These are phyloP conservation scores for Darksidea phi DNA, from an alignment of 495 filamentous ascomycete species.

Conservation along the genomic window DNA sequence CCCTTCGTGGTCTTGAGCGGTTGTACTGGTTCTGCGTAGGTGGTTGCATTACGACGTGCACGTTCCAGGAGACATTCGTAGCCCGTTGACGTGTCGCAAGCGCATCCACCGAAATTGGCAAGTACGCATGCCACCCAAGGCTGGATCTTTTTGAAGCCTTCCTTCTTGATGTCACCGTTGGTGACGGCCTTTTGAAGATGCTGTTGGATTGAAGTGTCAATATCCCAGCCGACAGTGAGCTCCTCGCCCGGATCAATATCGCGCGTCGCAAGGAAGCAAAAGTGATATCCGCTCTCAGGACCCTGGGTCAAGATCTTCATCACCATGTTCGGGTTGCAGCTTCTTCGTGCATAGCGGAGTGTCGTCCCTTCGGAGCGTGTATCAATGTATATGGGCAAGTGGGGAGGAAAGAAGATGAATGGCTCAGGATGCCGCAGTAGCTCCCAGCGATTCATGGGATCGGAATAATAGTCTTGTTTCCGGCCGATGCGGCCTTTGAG, in stretches of 20 bases:
- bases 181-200: conserved; percentile 39
- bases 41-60: conserved; percentile 61
- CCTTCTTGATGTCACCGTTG: conserved; percentile 50
- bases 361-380: conserved; percentile 78
- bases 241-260: conserved; percentile 63
- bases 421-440: conserved; percentile 71
- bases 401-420: conserved; percentile 47
- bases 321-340: conserved; percentile 79
- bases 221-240: conserved; percentile 67
- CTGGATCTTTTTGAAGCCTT: conserved; percentile 49
- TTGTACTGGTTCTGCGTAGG: conserved; percentile 47
- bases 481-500: conserved; percentile 82
- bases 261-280: conserved; percentile 80
- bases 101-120: conserved; percentile 84
- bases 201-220: conserved; percentile 51
- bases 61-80: conserved; percentile 64
- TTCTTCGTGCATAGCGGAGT: conserved; percentile 80
- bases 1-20: conserved; percentile 43
- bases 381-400: conserved; percentile 78
- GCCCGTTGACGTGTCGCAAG: conserved; percentile 56
- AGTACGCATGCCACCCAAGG: conserved; percentile 71
- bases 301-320: conserved; percentile 77
- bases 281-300: conserved; percentile 65
- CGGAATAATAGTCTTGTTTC: conserved; percentile 70
- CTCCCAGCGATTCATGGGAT: conserved; percentile 72